These are phyloP conservation scores for Apiospora malaysiana DNA, from an alignment of 2,329 filamentous ascomycete species.

Conservation along the genomic window DNA sequence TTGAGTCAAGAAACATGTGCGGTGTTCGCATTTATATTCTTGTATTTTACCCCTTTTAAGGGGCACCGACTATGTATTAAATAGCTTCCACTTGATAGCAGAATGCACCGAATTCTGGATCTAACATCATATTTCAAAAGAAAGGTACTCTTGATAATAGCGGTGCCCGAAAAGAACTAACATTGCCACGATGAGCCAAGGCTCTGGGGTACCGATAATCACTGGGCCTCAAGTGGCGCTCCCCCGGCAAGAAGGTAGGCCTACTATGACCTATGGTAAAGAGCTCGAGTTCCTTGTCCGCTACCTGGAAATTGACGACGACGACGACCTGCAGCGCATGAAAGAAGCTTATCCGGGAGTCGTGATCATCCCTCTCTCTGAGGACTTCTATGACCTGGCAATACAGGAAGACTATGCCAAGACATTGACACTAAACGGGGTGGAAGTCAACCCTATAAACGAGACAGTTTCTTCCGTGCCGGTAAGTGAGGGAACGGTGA, in stretches of 20 bases:
- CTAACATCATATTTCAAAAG: too few species aligned
- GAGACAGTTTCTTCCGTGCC: too few species aligned
- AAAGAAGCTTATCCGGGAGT: background rate
- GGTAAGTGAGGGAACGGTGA: background rate
- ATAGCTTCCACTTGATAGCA: too few species aligned
- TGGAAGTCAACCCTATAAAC: background rate
- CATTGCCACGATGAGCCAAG: background rate
- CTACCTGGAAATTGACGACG: background rate
- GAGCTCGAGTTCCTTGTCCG: background rate
- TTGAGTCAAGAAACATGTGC: too few species aligned
- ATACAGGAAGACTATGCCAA: background rate
- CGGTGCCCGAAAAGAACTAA: background rate
- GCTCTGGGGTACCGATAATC: too few species aligned
- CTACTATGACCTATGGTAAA: constrained; percentile 3
- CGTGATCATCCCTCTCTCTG: background rate
- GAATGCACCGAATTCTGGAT: too few species aligned
- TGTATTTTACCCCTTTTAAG: too few species aligned
- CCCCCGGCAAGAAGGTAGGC: background rate
- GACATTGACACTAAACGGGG: background rate
- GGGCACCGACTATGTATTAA: too few species aligned
- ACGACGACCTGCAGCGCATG: background rate
- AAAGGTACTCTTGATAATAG: too few species aligned
- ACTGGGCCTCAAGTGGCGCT: background rate
- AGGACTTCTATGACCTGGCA: background rate
- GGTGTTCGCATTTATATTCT: too few species aligned